Evolutionary conservation across 495 filamentous ascomycete species (phyloP).

Genomic region (Neurospora sp.): DNA sequence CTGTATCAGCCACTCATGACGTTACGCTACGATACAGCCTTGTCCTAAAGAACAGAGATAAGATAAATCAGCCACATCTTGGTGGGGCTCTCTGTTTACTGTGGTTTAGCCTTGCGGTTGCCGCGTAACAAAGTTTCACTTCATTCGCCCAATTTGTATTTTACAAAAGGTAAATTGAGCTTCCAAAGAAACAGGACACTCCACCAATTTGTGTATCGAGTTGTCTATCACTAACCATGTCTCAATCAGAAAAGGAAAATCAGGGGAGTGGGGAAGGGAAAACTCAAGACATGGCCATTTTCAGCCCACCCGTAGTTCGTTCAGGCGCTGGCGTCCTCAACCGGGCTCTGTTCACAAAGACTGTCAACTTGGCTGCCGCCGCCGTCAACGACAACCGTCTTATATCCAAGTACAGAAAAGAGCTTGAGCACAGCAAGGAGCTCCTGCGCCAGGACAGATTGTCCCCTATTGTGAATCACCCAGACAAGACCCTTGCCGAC

Average conservation of each 20-base stretch:
- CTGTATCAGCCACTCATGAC: not conserved
- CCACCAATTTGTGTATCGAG: constrained; percentile 34
- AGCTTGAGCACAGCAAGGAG: constrained; percentile 48
- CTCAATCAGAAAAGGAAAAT: not conserved
- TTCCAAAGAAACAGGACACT: not conserved
- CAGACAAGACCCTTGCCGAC: constrained; percentile 41
- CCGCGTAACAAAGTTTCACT: not conserved
- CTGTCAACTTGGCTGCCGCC: constrained; percentile 67
- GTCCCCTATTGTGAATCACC: constrained; percentile 45
- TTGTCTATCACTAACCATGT: not conserved
- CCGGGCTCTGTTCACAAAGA: constrained; percentile 70
- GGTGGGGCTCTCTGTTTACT: not conserved
- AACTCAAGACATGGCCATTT: constrained; percentile 30
- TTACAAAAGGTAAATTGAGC: not conserved
- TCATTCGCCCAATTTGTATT: constrained; percentile 2
- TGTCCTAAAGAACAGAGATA: not conserved
- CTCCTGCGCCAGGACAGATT: constrained; percentile 44
- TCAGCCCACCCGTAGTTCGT: constrained; percentile 76
- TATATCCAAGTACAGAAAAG: constrained; percentile 55
- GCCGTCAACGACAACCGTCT: constrained; percentile 59
- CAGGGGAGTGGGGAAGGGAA: not conserved
- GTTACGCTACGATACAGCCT: not conserved
- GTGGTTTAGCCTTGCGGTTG: not conserved
- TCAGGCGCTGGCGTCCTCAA: constrained; percentile 56
- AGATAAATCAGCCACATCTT: not conserved